phyloP scores from a whole-genome alignment of 148 eudicot genomes.

The Rhododendron molle region DNA sequence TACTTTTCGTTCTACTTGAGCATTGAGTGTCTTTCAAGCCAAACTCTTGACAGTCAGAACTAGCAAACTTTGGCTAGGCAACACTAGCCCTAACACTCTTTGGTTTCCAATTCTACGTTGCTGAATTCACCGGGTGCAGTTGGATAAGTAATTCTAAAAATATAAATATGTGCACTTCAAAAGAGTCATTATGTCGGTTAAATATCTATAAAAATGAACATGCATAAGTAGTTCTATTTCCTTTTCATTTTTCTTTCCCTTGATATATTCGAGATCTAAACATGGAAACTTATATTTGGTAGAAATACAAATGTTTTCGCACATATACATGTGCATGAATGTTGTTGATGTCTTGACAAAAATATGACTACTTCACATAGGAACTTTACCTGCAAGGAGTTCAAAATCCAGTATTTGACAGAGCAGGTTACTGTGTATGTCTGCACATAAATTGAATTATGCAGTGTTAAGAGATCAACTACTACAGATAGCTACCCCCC shows the following conservation, averaged over 20 bases:
- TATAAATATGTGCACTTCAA: neutral
- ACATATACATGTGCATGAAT: neutral
- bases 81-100: neutral
- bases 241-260: neutral
- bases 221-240: neutral
- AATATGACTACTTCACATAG: neutral
- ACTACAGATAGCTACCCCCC: neutral
- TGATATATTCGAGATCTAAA: neutral
- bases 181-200: neutral
- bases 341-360: neutral
- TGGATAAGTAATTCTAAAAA: neutral
- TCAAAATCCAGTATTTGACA: slow-evolving; percentile 39
- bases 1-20: neutral
- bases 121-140: neutral
- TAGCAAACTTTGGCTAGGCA: neutral
- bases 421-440: slow-evolving; percentile 43
- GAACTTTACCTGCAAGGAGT: slow-evolving; percentile 38
- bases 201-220: neutral
- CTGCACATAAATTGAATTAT: slow-evolving; percentile 22
- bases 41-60: neutral
- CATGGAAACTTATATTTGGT: neutral
- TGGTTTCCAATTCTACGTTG: neutral
- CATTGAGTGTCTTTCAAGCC: neutral
- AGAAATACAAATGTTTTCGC: neutral
- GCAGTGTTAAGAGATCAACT: neutral